These are phyloP conservation scores for Neurospora sp. DNA, from an alignment of 495 filamentous ascomycete genomes.

Conservation along the genomic window DNA sequence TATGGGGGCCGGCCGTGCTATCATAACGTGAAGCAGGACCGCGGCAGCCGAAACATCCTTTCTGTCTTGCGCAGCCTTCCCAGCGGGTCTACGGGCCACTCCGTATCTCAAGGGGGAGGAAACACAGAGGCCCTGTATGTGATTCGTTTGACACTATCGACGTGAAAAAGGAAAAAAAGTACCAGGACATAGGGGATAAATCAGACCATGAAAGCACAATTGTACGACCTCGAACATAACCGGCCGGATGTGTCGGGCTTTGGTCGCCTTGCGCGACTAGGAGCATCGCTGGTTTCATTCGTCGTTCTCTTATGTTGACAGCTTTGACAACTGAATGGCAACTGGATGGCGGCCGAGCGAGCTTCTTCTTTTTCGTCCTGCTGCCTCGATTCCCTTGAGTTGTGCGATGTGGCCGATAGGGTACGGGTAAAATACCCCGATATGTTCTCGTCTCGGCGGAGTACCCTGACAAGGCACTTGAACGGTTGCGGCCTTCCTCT, in stretches of 20 bases:
- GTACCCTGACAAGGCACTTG: background rate
- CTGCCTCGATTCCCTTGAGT: background rate
- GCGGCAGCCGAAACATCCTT: constrained; percentile 6
- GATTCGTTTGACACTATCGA: constrained; percentile 1
- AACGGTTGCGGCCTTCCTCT: background rate
- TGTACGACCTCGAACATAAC: background rate
- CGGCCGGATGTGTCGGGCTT: background rate
- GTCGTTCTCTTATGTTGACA: background rate
- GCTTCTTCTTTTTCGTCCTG: background rate
- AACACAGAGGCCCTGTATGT: constrained; percentile 4
- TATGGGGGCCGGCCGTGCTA: background rate
- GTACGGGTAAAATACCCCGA: background rate
- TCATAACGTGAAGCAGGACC: constrained; percentile 1
- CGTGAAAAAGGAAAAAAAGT: background rate
- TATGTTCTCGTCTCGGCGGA: background rate
- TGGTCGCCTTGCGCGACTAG: background rate
- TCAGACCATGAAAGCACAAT: background rate
- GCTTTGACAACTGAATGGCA: background rate
- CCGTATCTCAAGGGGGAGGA: constrained; percentile 3
- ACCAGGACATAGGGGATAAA: background rate
- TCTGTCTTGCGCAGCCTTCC: background rate
- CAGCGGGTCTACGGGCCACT: constrained; percentile 1
- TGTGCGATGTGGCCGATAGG: background rate
- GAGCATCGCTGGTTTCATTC: background rate
- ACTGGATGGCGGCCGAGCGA: background rate